Evolutionary conservation across 306 rosid species (phyloP).

Genomic region (Inga laurina): DNA sequence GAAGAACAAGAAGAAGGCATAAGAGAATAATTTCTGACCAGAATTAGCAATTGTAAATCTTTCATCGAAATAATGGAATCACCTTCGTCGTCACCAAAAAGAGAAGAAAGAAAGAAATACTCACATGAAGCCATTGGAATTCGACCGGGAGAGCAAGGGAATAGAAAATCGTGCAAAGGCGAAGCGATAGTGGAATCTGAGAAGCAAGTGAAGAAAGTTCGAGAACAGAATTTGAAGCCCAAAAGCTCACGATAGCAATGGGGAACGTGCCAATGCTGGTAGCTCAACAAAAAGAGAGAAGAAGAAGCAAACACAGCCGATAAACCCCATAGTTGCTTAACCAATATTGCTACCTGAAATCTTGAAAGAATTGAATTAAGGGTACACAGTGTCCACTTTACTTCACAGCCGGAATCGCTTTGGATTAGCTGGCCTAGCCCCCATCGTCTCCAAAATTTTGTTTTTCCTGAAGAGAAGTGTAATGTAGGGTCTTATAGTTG

Average conservation of each 20-base stretch:
- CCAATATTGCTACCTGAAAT: not conserved
- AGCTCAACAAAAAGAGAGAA: not conserved
- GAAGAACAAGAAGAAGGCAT: slow-evolving; percentile 14
- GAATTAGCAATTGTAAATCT: slow-evolving; percentile 23
- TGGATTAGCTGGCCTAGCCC: not conserved
- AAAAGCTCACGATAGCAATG: not conserved
- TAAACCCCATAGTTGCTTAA: not conserved
- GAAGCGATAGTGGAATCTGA: not conserved
- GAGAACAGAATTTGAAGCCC: not conserved
- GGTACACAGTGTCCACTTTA: not conserved
- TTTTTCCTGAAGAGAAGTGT: too few species aligned
- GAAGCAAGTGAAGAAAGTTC: not conserved
- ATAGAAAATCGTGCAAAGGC: slow-evolving; percentile 14
- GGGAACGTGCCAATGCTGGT: not conserved
- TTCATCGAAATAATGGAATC: slow-evolving; percentile 4
- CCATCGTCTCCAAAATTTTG: not conserved
- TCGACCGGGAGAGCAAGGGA: slow-evolving; percentile 2
- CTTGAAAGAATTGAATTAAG: not conserved
- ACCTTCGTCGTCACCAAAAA: not conserved
- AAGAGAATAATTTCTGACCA: not conserved
- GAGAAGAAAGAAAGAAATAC: slow-evolving; percentile 26
- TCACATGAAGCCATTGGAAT: slow-evolving; percentile 72
- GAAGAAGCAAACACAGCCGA: not conserved
- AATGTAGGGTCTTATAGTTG: too few species aligned
- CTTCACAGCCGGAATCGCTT: not conserved